Evolutionary conservation across 2,329 filamentous ascomycete genomes (phyloP).

Genomic region (Teratosphaeria nubilosa): DNA sequence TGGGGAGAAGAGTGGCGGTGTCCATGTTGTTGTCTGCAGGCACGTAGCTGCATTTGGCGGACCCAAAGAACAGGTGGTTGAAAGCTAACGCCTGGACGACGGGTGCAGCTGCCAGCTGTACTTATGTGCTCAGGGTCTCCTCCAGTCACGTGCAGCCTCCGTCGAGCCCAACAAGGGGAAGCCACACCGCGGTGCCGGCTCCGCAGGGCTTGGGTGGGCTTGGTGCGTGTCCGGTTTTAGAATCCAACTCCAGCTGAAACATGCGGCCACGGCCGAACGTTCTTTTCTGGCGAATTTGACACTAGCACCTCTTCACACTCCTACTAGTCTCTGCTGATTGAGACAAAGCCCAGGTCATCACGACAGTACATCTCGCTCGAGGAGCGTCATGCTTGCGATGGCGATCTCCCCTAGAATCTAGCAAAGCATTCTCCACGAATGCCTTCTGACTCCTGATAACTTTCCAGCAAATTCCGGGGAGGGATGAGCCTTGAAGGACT

Average conservation of each 20-base stretch:
- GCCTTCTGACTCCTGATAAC: neutral
- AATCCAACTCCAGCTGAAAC: neutral
- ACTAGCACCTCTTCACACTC: neutral
- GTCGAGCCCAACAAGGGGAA: neutral
- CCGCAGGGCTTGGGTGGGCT: neutral
- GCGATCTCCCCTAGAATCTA: neutral
- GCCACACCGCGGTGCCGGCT: neutral
- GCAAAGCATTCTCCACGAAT: neutral
- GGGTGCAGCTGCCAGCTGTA: neutral
- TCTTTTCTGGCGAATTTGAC: too few relatives aligned
- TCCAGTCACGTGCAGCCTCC: neutral
- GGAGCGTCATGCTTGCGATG: neutral
- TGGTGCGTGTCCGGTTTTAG: neutral
- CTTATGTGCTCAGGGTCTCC: neutral
- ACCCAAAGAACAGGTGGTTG: neutral
- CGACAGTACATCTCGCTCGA: neutral
- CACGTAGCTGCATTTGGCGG: neutral
- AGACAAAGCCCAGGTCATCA: neutral
- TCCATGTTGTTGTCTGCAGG: constrained; percentile 4
- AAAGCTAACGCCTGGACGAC: neutral
- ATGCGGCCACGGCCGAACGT: neutral
- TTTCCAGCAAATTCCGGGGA: neutral
- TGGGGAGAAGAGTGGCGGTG: neutral
- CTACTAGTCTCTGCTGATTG: neutral
- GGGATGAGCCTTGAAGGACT: neutral